Evolutionary conservation across 805 yeast genomes (phyloP), one percentile per base, ranked within the genome.

Genomic region (Kodamaea sagamina): DNA sequence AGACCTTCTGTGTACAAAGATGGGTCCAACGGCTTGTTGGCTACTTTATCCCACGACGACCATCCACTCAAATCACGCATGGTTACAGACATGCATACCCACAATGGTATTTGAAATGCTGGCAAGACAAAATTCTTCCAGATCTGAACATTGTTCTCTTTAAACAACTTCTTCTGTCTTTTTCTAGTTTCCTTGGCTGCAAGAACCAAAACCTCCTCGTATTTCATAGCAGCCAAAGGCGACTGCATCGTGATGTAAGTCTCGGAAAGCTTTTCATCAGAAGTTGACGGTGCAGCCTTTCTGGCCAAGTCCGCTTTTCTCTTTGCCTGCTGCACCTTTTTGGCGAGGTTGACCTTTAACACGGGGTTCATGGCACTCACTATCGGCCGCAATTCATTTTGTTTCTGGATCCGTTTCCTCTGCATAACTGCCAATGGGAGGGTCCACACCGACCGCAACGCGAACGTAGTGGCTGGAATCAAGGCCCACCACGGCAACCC

Each of bases 81-180:
- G 1, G 89, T 82, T 51, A 83, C 70, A 9, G 93, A 84, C 74
- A 90, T 71, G 2, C 84, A 71, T 1, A 89, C 73, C 95, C 97
- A 90, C 4, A 90, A 60, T 0, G 98, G 98, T 15, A 92, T 74
- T 58, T 90, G 98, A 12, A 87, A 78, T 0, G 81, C 65, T 1
- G 97, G 97, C 28, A 89, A 67, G 3, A 86, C 53, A 43, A 81
- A 66, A 54, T 86, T 82, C 60, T 89, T 90, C 89, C 95, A 90
- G 45, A 83, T 61, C 56, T 88, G 92, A 41, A 89, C 86, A 7
- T 73, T 68, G 54, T 84, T 72, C 42, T 77, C 73, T 49, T 75
- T 77, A 64, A 85, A 90, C n/a, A 90, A 67, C 39, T 60, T 60
- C 52, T 82, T 81, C 52, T 92, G 95, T 48, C 95, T 72, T 47